phyloP scores from a whole-genome alignment of 1,284 basidiomycete species.

The Malassezia restricta region DNA sequence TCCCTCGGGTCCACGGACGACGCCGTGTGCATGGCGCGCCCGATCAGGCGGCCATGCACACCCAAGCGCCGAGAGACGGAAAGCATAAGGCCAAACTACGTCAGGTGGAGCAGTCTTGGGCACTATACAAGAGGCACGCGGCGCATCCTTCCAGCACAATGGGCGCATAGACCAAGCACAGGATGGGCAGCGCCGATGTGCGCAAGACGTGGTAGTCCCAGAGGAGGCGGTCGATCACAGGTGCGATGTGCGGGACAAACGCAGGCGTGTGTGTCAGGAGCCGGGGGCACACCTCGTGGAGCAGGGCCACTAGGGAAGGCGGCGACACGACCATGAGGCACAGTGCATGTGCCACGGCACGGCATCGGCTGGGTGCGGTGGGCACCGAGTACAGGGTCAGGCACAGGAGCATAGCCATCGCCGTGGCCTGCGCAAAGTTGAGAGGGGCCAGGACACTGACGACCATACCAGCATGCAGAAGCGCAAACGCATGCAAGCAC shows the following conservation, averaged over 20 bases:
- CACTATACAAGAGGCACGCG: conserved; percentile 4
- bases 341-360: background rate
- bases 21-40: background rate
- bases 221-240: background rate
- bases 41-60: background rate
- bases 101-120: no score
- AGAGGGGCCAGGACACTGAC: conserved; percentile 27
- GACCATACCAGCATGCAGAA: conserved; percentile 32
- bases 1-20: conserved; percentile 31
- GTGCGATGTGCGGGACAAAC: background rate
- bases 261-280: background rate
- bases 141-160: conserved; percentile 6
- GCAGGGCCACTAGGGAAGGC: background rate
- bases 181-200: background rate
- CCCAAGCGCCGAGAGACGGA: background rate
- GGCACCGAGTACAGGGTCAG: conserved; percentile 11
- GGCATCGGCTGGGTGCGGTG: background rate
- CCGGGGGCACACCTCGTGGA: no score
- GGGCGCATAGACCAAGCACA: conserved; percentile 11
- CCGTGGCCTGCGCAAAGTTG: conserved; percentile 31
- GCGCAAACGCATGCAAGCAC: conserved; percentile 29
- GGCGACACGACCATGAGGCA: background rate
- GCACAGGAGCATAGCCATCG: conserved; percentile 9
- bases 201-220: conserved; percentile 16
- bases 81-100: no score